Evolutionary conservation across 2,329 filamentous ascomycete species (phyloP).

Genomic region (Calycina marina): DNA sequence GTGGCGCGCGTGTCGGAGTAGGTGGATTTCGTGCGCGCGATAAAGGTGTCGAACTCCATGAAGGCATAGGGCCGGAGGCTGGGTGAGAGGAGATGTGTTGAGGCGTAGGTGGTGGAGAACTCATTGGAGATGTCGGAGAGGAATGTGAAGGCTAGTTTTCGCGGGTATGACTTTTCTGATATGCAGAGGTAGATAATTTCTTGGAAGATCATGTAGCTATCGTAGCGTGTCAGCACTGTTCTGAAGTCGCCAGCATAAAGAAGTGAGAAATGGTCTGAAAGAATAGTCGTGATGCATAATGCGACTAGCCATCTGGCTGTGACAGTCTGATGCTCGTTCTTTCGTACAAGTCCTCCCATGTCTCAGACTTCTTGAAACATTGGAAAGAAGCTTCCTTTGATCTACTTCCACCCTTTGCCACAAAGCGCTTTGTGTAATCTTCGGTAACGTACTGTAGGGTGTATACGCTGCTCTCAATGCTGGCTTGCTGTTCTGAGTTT

Average conservation of each 20-base stretch:
- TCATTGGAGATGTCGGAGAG: constrained; percentile 82
- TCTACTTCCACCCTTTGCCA: too few relatives aligned
- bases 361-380: too few relatives aligned
- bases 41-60: constrained; percentile 97
- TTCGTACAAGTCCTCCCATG: too few relatives aligned
- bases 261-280: too few relatives aligned
- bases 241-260: too few relatives aligned
- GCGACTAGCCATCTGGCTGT: too few relatives aligned
- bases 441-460: constrained; percentile 67
- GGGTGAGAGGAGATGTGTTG: constrained; percentile 57
- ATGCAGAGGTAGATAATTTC: constrained; percentile 87
- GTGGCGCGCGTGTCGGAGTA: constrained; percentile 87
- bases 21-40: constrained; percentile 79
- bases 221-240: too few relatives aligned
- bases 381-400: too few relatives aligned
- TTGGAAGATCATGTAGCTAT: constrained; percentile 69
- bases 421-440: too few relatives aligned
- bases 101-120: constrained; percentile 75
- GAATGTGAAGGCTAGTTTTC: constrained; percentile 97
- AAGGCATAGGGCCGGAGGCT: constrained; percentile 83
- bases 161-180: constrained; percentile 84
- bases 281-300: too few relatives aligned
- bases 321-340: too few relatives aligned
- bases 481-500: constrained; percentile 81
- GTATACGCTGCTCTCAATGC: constrained; percentile 72